A percentile compares a stretch with the other conserved stretches of the same genome.
Conservation (phyloP, 208 protist species). For the Trypanosoma brucei region DNA sequence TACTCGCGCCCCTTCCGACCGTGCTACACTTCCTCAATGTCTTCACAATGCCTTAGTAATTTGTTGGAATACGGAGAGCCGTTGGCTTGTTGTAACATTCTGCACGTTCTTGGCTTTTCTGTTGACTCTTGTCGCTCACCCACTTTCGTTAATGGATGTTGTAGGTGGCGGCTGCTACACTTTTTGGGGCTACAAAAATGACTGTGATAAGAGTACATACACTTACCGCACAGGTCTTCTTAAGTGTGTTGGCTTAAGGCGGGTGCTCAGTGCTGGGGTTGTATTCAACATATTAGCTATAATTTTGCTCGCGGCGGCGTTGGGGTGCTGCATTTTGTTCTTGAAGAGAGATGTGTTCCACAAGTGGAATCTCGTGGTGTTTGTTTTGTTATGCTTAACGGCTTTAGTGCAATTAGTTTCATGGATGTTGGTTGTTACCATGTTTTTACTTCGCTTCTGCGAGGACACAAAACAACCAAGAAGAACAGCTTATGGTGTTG, state of each 20-base stretch:
- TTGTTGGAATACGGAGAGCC: conserved; percentile 3
- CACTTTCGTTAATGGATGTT: conserved; percentile 48
- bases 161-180: conserved; percentile 45
- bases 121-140: conserved; percentile 40
- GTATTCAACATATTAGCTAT: conserved; percentile 63
- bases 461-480: neutral
- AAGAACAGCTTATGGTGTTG: conserved; percentile 42
- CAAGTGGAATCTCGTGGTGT: conserved; percentile 3
- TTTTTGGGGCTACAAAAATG: conserved; percentile 69
- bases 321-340: conserved; percentile 28
- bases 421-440: conserved; percentile 42
- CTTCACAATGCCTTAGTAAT: neutral
- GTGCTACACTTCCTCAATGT: neutral
- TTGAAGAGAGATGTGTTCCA: neutral
- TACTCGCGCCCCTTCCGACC: neutral
- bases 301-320: conserved; percentile 24
- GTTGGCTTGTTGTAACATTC: conserved; percentile 28
- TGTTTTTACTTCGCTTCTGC: conserved; percentile 32
- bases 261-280: conserved; percentile 39
- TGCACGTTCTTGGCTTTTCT: conserved; percentile 31
- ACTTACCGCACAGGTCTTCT: conserved; percentile 30
- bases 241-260: conserved; percentile 22
- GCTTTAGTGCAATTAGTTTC: conserved; percentile 40
- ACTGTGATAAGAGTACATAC: conserved; percentile 56
- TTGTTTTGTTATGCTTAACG: conserved; percentile 26